Base-by-base conservation (phyloP, 257 asterid species). In the Penstemon davidsonii region DNA sequence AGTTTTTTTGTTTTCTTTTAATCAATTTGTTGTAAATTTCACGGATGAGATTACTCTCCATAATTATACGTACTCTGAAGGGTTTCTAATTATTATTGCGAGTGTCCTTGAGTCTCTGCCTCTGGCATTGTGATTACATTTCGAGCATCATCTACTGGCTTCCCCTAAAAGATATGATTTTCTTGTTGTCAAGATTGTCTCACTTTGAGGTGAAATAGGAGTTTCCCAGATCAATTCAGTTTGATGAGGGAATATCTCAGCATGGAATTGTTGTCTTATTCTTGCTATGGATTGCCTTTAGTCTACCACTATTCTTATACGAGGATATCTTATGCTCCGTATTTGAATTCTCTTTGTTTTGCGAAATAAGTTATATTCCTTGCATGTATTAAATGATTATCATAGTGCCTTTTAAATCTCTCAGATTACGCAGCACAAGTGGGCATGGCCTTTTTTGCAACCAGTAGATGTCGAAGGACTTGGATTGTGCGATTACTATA, bases 401-500 rank as follows among this genome's bases (percentile, higher is more conserved):
- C 36, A 38, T 63, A 25, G 57, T 50, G 52, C 65, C 65, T 68
- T 53, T 82, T 69, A 18, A 65, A 37, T 79, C 71, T 60, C 67
- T 66, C 82, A 93, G 97, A 80, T 93, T 67, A 90, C 99, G 11
- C 99, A 90, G 75, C 96, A 88, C 88, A 88, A 88, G 85, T 88
- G 85, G 81, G 99, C 96, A 37, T 90, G 97, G 96, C 99, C 97
- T 3, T 93, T 93, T 84, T 77, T 88, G 96, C 96, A 90, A 66
- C 99, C 99, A 25, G 99, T 93, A 46, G 97, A 93, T 65, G 99
- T 88, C 70, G 95, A 87, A 80, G 99, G 95, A 44, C 99, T 93
- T 78, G 92, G 93, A 58, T 78, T 93, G 83, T 81, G 82, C 76
- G 98, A 93, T 73, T 93, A 93, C 73, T 93, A 90, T 72, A 77